Evolutionary conservation across 176 grass and related monocot genomes (phyloP).

Genomic region (Eragrostis nindensis): DNA sequence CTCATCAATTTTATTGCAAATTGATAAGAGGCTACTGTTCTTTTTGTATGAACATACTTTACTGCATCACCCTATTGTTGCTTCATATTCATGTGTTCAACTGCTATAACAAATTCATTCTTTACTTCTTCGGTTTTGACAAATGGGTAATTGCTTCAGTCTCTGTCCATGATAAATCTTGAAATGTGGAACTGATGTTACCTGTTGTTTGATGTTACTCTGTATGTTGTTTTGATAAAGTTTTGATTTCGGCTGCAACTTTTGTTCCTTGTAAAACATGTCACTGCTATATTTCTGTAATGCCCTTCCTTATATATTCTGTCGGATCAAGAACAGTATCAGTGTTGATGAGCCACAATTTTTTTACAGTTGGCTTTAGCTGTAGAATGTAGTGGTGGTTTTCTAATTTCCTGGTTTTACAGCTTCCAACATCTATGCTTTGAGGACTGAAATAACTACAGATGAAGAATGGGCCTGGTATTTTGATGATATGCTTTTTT

Average conservation of each 20-base stretch:
- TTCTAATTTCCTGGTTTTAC: neutral
- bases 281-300: too few relatives aligned
- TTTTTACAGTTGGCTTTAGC: neutral
- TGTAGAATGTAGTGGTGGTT: neutral
- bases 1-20: neutral
- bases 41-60: neutral
- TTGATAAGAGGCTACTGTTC: neutral
- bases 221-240: too few relatives aligned
- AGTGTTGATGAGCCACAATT: neutral
- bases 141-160: too few relatives aligned
- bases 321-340: neutral
- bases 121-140: too few relatives aligned
- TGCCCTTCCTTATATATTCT: neutral
- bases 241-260: too few relatives aligned
- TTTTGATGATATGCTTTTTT: neutral
- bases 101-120: too few relatives aligned
- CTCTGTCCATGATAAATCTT: too few relatives aligned
- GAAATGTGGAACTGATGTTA: too few relatives aligned
- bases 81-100: too few relatives aligned
- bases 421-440: neutral
- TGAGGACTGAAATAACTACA: neutral
- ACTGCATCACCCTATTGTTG: neutral
- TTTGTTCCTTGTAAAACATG: neutral
- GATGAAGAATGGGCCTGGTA: neutral
- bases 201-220: too few relatives aligned